Evolutionary conservation across 2,329 filamentous ascomycete species (phyloP).

Genomic region (Paecilomyces dactylethromorphus): DNA sequence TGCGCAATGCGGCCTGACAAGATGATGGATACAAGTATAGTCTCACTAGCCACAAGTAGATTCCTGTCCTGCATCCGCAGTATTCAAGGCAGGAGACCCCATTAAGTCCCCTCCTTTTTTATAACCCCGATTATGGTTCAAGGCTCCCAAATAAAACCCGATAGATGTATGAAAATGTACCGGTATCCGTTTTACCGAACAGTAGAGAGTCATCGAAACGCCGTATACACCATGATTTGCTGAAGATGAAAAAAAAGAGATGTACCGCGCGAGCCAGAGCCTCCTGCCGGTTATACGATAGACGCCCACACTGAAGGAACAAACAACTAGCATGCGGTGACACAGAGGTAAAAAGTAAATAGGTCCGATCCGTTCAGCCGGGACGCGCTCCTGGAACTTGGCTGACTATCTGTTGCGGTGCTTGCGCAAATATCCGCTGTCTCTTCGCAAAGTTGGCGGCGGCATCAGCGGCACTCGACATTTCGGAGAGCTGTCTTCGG

Average conservation of each 20-base stretch:
- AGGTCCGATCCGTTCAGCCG: conserved; percentile 12
- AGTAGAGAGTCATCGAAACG: not conserved
- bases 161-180: not conserved
- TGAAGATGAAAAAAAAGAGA: not conserved
- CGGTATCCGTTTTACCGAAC: not conserved
- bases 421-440: conserved; percentile 50
- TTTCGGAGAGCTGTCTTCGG: conserved; percentile 55
- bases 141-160: conserved; percentile 9
- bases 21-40: conserved; percentile 1
- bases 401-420: conserved; percentile 40
- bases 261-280: conserved; percentile 1
- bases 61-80: not conserved
- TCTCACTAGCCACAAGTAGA: conserved; percentile 1
- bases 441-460: conserved; percentile 50
- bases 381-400: conserved; percentile 43
- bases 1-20: not conserved
- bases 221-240: not conserved
- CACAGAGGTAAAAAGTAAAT: not conserved
- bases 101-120: not conserved
- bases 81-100: not conserved
- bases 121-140: not conserved
- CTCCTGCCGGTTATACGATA: conserved; percentile 1
- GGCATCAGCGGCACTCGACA: conserved; percentile 48
- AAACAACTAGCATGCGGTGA: conserved; percentile 8
- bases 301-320: conserved; percentile 6